A percentile compares a stretch with the other conserved stretches of the same genome.
These are phyloP conservation scores for Neolentinus lepideus DNA, from an alignment of 1,284 basidiomycete genomes.

Conservation along the genomic window DNA sequence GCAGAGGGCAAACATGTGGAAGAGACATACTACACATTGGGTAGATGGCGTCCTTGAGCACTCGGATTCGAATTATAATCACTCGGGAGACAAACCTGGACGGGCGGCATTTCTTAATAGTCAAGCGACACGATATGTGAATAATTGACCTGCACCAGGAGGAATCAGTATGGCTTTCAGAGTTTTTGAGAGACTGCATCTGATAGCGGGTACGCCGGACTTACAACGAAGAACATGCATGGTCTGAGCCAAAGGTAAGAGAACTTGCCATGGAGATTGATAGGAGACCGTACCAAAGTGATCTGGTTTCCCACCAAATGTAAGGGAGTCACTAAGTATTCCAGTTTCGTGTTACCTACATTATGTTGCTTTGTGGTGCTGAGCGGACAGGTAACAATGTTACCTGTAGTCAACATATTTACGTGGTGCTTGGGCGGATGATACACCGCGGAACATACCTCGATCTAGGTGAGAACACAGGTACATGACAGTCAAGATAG, in stretches of 20 bases:
- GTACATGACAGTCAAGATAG: conserved; percentile 59
- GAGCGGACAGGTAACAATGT: conserved; percentile 53
- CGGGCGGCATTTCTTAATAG: conserved; percentile 25
- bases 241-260: conserved; percentile 23
- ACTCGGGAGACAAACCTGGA: conserved; percentile 15
- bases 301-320: conserved; percentile 50
- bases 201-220: too few species aligned
- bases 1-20: too few species aligned
- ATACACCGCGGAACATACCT: conserved; percentile 27
- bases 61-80: too few species aligned
- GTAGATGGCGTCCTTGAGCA: too few species aligned
- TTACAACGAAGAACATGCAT: conserved; percentile 66
- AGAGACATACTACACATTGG: too few species aligned
- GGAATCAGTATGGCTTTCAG: conserved; percentile 49
- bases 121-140: conserved; percentile 13
- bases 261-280: neutral
- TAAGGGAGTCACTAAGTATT: conserved; percentile 47
- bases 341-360: conserved; percentile 63
- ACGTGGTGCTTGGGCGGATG: neutral
- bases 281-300: conserved; percentile 41
- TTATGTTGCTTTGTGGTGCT: too few species aligned
- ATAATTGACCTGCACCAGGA: conserved; percentile 55
- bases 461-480: conserved; percentile 59
- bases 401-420: conserved; percentile 36
- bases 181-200: neutral